Evolutionary conservation across 2,329 filamentous ascomycete genomes (phyloP).

Genomic region (Aphanoascus verrucosus): DNA sequence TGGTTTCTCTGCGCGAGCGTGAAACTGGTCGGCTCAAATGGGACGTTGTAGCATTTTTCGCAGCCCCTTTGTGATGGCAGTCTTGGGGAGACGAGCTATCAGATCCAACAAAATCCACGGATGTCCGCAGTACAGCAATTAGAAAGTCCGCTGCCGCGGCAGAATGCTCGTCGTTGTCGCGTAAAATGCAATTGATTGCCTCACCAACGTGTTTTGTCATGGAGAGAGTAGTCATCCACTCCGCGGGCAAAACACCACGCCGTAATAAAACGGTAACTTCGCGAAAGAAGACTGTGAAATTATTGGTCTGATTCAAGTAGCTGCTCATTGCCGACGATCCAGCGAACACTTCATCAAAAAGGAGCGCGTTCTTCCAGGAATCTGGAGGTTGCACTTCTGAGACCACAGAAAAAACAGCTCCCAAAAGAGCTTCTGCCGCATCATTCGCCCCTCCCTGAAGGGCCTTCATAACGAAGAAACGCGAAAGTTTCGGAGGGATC

Average conservation of each 20-base stretch:
- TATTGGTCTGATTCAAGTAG: constrained; percentile 20
- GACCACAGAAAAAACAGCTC: constrained; percentile 22
- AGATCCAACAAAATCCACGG: background rate
- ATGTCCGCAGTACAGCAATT: constrained; percentile 7
- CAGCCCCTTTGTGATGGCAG: background rate
- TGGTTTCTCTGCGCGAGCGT: background rate
- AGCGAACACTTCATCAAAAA: constrained; percentile 25
- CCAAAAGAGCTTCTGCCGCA: constrained; percentile 28
- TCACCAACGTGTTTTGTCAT: constrained; percentile 30
- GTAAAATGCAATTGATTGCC: constrained; percentile 30
- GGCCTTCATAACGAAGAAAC: constrained; percentile 27
- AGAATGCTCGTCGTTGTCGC: constrained; percentile 26
- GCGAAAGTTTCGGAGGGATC: constrained; percentile 26
- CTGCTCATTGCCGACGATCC: constrained; percentile 24
- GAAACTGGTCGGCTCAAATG: background rate
- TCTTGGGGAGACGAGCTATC: background rate
- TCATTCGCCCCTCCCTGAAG: constrained; percentile 26
- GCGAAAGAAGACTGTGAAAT: constrained; percentile 25
- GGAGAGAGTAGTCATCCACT: constrained; percentile 33
- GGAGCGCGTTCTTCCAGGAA: constrained; percentile 18
- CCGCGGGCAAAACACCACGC: constrained; percentile 26
- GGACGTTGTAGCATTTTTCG: background rate
- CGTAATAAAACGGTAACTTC: constrained; percentile 28
- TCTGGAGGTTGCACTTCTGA: constrained; percentile 18
- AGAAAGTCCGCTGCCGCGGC: constrained; percentile 19